Base-by-base conservation (phyloP, 805 yeast genomes). In the Myxozyma sirexii region DNA sequence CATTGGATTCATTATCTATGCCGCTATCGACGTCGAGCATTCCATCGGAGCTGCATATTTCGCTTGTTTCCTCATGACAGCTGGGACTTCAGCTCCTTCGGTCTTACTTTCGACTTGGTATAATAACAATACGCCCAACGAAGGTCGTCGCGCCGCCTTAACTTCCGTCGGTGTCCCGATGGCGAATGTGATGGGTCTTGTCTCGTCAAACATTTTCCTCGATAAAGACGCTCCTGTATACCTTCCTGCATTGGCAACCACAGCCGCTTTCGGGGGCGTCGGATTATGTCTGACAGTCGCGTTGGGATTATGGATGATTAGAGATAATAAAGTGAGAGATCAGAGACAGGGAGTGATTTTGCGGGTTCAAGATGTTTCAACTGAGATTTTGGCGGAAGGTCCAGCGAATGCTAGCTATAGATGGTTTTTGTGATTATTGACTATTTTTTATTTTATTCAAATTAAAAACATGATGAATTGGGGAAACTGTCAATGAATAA, bases 121-220 rank as follows among this genome's bases (percentile, higher is more conserved):
- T n/a, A n/a, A n/a, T n/a, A n/a, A n/a, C n/a, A n/a, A n/a, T n/a
- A n/a, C n/a, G n/a, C n/a, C n/a, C n/a, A n/a, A n/a, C n/a, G n/a
- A n/a, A n/a, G n/a, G n/a, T n/a, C n/a, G n/a, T n/a, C n/a, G n/a
- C n/a, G n/a, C n/a, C n/a, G n/a, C n/a, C n/a, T n/a, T n/a, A n/a
- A n/a, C n/a, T n/a, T n/a, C n/a, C n/a, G n/a, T n/a, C n/a, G n/a
- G n/a, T n/a, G 78, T 82, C 65, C 84, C 84, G 3, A 74, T 81
- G 58, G 84, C 84, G 23, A 82, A 82, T 64, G 78, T 81, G 33
- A 84, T 84, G 38, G 85, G 85, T 59, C 76, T 82, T 58, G 78
- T 82, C 50, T 76, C 85, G 6, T 75, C 83, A 26, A 81, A 77
- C 63, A 77, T 82, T 43, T 82, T 82, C 70, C 72, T 80, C 57